Evolutionary conservation across 805 yeast species (phyloP), one percentile per base, ranked within the genome.

Genomic region (Hanseniaspora meyeri): DNA sequence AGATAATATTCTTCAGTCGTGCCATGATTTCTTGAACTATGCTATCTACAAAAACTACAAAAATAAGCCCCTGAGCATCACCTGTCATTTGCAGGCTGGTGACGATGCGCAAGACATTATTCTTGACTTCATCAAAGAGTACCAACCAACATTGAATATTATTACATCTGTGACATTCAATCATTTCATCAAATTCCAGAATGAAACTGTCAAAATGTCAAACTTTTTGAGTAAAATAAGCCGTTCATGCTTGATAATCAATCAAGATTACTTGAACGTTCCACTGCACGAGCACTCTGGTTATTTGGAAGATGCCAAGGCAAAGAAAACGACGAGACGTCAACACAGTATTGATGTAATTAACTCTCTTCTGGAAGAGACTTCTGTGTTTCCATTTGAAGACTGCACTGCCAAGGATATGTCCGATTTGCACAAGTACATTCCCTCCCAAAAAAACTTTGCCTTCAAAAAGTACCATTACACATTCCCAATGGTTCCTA

Each of bases 141-240:
- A 66, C 52, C 62, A 61, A 49, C 71, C 72, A 0, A 63, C 63
- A 56, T 54, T 65, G 37, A 66, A 66, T 52, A 58, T 67, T 10
- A 60, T 67, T 10, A 66, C 68, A 47, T 67, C 71, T 2, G 70
- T 68, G 14, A 65, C 69, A 48, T 64, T 69, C 10, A 69, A 69
- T 48, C 55, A 67, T 43, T 68, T 65, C 52, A 67, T 69, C n/a
- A 69, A 67, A 55, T 69, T 68, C 51, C 66, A 62, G 56, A 69
- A 69, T 57, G 67, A 69, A 1, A 62, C 65, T 31, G 67, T 69
- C 1, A 69, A 69, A 53, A 58, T 69, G 29, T 69, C 72, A 3
- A 43, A 51, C 19, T 50, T 55, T 29, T 49, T 55, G 11, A 49
- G 51, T 11, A 55, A 51, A 40, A 12, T 55, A 8, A 43, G 39